phyloP scores from a whole-genome alignment of 495 filamentous ascomycete species.

The Neurospora sublineolata region DNA sequence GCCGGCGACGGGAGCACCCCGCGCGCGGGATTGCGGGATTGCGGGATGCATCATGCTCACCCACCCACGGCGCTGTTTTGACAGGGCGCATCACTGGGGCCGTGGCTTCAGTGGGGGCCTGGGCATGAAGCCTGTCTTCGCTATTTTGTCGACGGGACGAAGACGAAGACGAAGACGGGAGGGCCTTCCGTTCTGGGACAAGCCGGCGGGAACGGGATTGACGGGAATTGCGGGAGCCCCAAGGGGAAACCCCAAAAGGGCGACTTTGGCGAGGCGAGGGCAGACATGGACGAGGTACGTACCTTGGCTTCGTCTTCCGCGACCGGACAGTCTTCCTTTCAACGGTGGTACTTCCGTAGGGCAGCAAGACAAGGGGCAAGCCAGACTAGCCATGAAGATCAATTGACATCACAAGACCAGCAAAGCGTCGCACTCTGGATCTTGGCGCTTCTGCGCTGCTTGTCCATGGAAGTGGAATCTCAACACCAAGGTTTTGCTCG shows the following conservation, averaged over 20 bases:
- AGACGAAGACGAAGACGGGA: background rate
- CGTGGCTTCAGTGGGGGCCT: background rate
- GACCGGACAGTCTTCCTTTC: background rate
- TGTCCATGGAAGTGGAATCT: background rate
- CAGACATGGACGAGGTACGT: background rate
- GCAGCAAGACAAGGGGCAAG: background rate
- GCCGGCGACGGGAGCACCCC: background rate
- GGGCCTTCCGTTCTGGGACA: background rate
- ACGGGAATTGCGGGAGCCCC: background rate
- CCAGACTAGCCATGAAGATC: background rate
- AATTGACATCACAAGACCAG: background rate
- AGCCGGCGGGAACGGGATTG: background rate
- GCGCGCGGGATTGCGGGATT: background rate
- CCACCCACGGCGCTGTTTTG: background rate
- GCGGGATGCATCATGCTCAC: background rate
- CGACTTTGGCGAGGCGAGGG: background rate
- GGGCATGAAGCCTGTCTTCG: background rate
- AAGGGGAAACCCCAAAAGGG: background rate
- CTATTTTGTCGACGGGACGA: background rate
- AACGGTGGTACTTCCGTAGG: background rate
- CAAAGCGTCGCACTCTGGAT: background rate
- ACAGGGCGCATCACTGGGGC: background rate
- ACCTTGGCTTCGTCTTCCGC: background rate
- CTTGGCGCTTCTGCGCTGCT: background rate
- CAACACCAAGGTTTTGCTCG: background rate